Base-by-base conservation (phyloP, 495 filamentous ascomycete species). In the Lophiotrema nucula region DNA sequence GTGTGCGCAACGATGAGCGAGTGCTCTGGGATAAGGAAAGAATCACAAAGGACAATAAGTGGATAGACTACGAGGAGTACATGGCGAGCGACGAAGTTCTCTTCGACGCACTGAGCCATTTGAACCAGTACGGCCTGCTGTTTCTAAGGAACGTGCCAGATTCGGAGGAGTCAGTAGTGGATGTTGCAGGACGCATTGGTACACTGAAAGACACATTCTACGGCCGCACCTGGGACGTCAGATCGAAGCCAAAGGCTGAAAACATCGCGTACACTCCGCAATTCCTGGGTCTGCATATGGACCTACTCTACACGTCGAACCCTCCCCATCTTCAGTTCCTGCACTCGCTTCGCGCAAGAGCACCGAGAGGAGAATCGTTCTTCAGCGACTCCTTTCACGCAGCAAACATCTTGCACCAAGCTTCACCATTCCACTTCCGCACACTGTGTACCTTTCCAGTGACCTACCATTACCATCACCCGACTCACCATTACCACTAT, bases 191-290 rank as follows among this genome's bases (percentile, higher is more conserved):
- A 6, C 78, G 84, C 26, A 88, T 96, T 52, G 91, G 91, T 0
- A 77, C 79, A 0, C 64, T 96, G 11, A 84, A 88, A 49, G 82
- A 88, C 60, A 88, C 90, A 15, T 93, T 97, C 68, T 96, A 96
- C 72, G 92, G 92, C 27, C 70, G 72, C 39, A 96, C 90, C 1
- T 96, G 89, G 88, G 89, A 96, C 72, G 92, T 97, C 23, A 82
- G 79, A 49, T 85, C 79, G 8, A 83, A 90, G 27, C 83, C 87
- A 1, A 60, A 85, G 41, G 88, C 90, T 37, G 89, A 89, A 68
- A 97, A 97, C 64, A 84, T 97, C 6, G 92, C 92, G 1, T 96
- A 97, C 73, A 96, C 92, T 3, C 82, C 75, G 67, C 75, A 83
- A 39, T 82, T 82, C 62, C 82, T 96, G 1, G 88, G 87, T 16